These are phyloP conservation scores for Suhomyces sp. DNA, from an alignment of 805 yeast genomes.

Conservation along the genomic window DNA sequence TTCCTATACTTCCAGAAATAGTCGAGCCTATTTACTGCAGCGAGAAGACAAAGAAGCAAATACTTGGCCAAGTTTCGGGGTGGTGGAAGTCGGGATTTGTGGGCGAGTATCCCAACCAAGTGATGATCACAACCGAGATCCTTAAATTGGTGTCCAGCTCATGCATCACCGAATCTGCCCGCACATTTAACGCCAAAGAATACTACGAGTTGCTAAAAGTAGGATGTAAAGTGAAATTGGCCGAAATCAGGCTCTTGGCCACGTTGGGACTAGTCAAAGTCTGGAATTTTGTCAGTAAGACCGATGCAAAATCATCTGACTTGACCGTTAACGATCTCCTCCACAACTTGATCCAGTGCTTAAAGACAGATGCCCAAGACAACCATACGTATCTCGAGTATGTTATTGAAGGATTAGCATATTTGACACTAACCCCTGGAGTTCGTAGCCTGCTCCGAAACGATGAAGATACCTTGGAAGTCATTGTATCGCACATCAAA, in stretches of 20 bases:
- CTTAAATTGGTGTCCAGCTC: constrained; percentile 28
- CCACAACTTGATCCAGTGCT: constrained; percentile 7
- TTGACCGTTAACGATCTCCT: constrained; percentile 8
- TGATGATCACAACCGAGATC: constrained; percentile 9
- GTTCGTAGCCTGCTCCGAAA: constrained; percentile 32
- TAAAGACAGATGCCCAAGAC: constrained; percentile 8
- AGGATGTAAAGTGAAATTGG: constrained; percentile 21
- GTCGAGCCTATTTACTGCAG: constrained; percentile 20
- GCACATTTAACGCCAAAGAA: constrained; percentile 44
- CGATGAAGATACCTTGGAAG: constrained; percentile 28
- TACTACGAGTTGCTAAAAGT: constrained; percentile 41
- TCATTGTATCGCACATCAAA: constrained; percentile 12
- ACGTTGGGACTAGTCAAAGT: constrained; percentile 51
- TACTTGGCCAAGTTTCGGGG: constrained; percentile 8
- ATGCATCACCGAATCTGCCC: constrained; percentile 49
- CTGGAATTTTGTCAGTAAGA: constrained; percentile 45
- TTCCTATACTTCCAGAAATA: constrained; percentile 27
- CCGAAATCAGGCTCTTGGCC: constrained; percentile 31
- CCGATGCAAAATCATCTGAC: neutral
- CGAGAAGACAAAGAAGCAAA: constrained; percentile 14
- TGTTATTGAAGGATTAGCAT: constrained; percentile 48
- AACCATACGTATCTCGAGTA: constrained; percentile 12
- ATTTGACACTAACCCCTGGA: constrained; percentile 36
- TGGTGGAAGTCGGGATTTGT: neutral
- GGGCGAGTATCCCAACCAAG: constrained; percentile 4